These are phyloP conservation scores for Paspalum vaginatum DNA, from an alignment of 176 grass and related monocot species.

Conservation along the genomic window DNA sequence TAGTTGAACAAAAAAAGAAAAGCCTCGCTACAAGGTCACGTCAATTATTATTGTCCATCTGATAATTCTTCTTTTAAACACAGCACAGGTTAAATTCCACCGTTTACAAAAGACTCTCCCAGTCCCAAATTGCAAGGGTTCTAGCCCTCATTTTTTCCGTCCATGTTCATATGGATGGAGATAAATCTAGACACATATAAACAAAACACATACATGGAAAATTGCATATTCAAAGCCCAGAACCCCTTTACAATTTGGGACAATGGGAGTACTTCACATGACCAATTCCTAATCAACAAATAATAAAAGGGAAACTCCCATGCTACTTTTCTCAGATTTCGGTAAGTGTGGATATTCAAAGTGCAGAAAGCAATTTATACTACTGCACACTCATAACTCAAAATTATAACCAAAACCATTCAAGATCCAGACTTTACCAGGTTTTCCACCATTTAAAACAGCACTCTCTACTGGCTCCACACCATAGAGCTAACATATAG, in stretches of 20 bases:
- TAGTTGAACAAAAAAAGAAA: not conserved
- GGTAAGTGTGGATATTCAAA: not conserved
- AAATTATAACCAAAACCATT: not conserved
- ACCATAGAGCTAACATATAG: constrained; percentile 64
- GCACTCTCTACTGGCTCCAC: constrained; percentile 90
- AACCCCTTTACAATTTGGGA: too few species aligned
- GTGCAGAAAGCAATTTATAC: not conserved
- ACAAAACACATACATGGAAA: too few species aligned
- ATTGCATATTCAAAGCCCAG: too few species aligned
- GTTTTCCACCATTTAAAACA: constrained; percentile 78
- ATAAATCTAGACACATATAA: too few species aligned
- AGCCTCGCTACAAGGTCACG: not conserved
- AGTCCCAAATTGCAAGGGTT: too few species aligned
- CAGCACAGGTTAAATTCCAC: too few species aligned
- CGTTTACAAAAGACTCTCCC: too few species aligned
- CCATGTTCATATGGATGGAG: too few species aligned
- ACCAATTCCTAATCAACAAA: constrained; percentile 13
- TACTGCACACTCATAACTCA: not conserved
- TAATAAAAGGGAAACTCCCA: constrained; percentile 13
- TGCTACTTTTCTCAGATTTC: not conserved
- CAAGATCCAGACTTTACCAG: constrained; percentile 56
- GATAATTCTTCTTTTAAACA: not conserved
- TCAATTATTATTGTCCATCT: not conserved
- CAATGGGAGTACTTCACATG: not conserved
- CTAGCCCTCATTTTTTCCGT: too few species aligned